A percentile compares a stretch with the other conserved stretches of the same genome.
phyloP scores from a whole-genome alignment of 768 basidiomycete genomes.

The Leccinum rimulosum region DNA sequence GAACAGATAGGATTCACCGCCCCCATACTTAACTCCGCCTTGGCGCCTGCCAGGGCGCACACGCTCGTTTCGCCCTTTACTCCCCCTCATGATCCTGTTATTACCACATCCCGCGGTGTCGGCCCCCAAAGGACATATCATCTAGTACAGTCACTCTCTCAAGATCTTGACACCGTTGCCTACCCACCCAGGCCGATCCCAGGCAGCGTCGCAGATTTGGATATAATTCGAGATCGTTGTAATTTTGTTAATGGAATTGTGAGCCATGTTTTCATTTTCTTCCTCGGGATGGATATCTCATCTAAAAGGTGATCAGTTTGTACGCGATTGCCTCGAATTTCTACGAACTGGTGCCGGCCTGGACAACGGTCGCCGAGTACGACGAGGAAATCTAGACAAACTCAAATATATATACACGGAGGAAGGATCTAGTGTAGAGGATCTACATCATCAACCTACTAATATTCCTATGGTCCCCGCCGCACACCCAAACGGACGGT shows the following conservation, averaged over 20 bases:
- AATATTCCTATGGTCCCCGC: conserved; percentile 22
- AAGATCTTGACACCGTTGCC: conserved; percentile 56
- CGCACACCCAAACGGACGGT: conserved; percentile 26
- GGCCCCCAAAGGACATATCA: conserved; percentile 73
- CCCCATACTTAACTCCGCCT: conserved; percentile 62
- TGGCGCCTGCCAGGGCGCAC: conserved; percentile 48
- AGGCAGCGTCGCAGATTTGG: conserved; percentile 85
- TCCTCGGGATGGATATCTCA: not conserved
- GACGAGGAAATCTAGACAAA: conserved; percentile 68
- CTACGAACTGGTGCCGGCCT: conserved; percentile 82
- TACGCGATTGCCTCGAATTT: conserved; percentile 93
- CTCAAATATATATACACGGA: conserved; percentile 85
- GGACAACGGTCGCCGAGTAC: conserved; percentile 69
- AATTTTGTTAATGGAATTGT: conserved; percentile 77
- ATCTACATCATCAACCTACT: conserved; percentile 5
- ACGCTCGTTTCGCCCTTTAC: conserved; percentile 51
- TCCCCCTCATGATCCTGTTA: conserved; percentile 39
- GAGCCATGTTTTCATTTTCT: conserved; percentile 1
- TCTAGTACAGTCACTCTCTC: conserved; percentile 53
- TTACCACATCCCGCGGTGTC: conserved; percentile 52
- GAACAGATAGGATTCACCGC: conserved; percentile 54
- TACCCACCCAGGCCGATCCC: conserved; percentile 83
- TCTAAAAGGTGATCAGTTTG: conserved; percentile 53
- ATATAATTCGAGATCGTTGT: conserved; percentile 82
- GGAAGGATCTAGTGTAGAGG: conserved; percentile 22